phyloP scores from a whole-genome alignment of 2,329 filamentous ascomycete species.

The Colletotrichum tamarilloi region DNA sequence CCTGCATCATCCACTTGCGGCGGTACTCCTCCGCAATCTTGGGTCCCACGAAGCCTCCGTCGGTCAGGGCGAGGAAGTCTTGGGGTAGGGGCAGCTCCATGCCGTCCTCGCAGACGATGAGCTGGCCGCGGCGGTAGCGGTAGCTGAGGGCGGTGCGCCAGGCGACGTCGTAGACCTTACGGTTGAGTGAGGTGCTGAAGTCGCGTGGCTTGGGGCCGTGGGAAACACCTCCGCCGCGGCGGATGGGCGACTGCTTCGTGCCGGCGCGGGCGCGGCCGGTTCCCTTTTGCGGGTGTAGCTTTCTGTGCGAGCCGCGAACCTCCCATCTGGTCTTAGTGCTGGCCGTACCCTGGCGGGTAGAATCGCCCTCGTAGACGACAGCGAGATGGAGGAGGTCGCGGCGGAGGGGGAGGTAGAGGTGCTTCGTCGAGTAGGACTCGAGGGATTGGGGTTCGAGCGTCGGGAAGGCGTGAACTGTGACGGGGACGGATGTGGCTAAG shows the following conservation, averaged over 20 bases:
- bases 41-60: constrained; percentile 53
- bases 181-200: constrained; percentile 84
- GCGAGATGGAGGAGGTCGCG: constrained; percentile 94
- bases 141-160: constrained; percentile 96
- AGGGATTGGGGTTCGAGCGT: constrained; percentile 85
- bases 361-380: constrained; percentile 92
- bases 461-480: constrained; percentile 92
- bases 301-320: constrained; percentile 84
- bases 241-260: constrained; percentile 82
- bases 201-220: constrained; percentile 94
- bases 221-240: constrained; percentile 85
- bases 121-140: constrained; percentile 86
- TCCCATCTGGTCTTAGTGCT: constrained; percentile 84
- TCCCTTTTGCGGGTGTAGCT: constrained; percentile 90
- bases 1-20: constrained; percentile 71
- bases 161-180: constrained; percentile 94
- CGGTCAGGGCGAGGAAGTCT: constrained; percentile 57
- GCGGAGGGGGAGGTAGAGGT: constrained; percentile 88
- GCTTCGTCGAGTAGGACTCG: constrained; percentile 81
- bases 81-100: constrained; percentile 72
- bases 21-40: constrained; percentile 67
- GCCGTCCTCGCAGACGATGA: constrained; percentile 85
- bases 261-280: constrained; percentile 83
- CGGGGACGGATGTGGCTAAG: constrained; percentile 73
- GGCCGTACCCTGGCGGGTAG: constrained; percentile 87